Base-by-base conservation (phyloP, 1,139 yeast species). In the Lodderomyces parapsilosis region DNA sequence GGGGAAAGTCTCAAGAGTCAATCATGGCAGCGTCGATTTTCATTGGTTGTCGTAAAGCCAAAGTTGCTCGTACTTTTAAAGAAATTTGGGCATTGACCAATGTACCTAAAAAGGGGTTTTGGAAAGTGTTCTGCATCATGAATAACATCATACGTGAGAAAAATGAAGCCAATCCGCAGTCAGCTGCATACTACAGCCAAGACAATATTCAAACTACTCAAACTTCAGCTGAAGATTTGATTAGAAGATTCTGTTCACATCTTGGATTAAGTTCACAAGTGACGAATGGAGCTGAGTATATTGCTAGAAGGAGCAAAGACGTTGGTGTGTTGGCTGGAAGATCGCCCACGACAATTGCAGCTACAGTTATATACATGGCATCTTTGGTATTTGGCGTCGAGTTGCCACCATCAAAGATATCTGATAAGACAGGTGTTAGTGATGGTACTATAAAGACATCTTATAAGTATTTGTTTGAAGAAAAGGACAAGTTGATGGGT, bases 381-480 rank as follows among this genome's bases (percentile, higher is more conserved):
- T 86, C 94, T 5, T 71, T 87, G 13, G 70, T 93, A 19, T 91
- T 91, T 63, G 88, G 88, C 31, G 83, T 77, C 4, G 84, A 81
- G 41, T 59, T 73, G 42, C 71, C 87, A 7, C 94, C 96, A 1
- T 70, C 86, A 2, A 86, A 81, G 58, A 91, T 93, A 46, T 88
- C 96, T 7, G 96, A 90, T 54, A 88, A 87, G 55, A 82, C 97
- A n/a, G 99, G 97, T 51, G 99, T 93, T 17, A 87, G 96, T 58
- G 99, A 93, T 60, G 98, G 98, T 53, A 93, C 99, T 1, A 93
- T 93, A 56, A 89, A 93, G 63, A 89, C 97, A 2, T 85, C 95
- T 39, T 93, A 89, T 62, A 87, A 87, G 63, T 83, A 85, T 38
- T 71, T 93, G 68, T 85, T 80, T 60, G 91, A 87, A 50, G 87